phyloP scores from a whole-genome alignment of 2,329 filamentous ascomycete species.

The Calonectria leucothoes region DNA sequence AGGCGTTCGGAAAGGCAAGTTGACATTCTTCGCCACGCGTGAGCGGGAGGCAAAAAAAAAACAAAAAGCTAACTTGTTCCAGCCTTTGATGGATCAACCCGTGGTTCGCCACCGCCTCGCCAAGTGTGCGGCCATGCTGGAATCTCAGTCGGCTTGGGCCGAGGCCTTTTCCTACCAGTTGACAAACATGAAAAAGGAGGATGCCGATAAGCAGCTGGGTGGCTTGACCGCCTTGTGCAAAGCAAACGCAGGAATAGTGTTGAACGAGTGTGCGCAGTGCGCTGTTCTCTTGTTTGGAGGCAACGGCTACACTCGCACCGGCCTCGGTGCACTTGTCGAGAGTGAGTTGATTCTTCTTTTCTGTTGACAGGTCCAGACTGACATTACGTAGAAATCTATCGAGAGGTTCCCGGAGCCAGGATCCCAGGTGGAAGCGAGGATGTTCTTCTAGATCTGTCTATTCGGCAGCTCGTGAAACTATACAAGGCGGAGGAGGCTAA shows the following conservation, averaged over 20 bases:
- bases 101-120: slow-evolving; percentile 80
- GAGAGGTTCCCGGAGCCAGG: slow-evolving; percentile 42
- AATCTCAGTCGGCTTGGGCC: slow-evolving; percentile 78
- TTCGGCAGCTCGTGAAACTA: slow-evolving; percentile 40
- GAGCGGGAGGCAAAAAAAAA: slow-evolving; percentile 31
- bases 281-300: slow-evolving; percentile 80
- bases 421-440: slow-evolving; percentile 41
- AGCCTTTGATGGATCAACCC: slow-evolving; percentile 76
- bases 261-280: slow-evolving; percentile 77
- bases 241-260: slow-evolving; percentile 76
- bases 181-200: slow-evolving; percentile 69
- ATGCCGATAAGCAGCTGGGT: slow-evolving; percentile 73
- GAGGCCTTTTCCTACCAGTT: slow-evolving; percentile 78
- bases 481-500: slow-evolving; percentile 9
- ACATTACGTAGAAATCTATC: slow-evolving; percentile 38
- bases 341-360: slow-evolving; percentile 59
- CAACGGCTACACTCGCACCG: slow-evolving; percentile 76
- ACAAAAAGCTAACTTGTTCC: not conserved
- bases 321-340: slow-evolving; percentile 78
- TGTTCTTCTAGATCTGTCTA: slow-evolving; percentile 36
- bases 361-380: not conserved
- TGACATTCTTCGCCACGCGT: too few species aligned
- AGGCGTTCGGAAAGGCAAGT: slow-evolving; percentile 49
- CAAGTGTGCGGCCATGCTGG: slow-evolving; percentile 75
- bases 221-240: slow-evolving; percentile 80